Evolutionary conservation across 768 basidiomycete genomes (phyloP).

Genomic region (Podaxis sp.): DNA sequence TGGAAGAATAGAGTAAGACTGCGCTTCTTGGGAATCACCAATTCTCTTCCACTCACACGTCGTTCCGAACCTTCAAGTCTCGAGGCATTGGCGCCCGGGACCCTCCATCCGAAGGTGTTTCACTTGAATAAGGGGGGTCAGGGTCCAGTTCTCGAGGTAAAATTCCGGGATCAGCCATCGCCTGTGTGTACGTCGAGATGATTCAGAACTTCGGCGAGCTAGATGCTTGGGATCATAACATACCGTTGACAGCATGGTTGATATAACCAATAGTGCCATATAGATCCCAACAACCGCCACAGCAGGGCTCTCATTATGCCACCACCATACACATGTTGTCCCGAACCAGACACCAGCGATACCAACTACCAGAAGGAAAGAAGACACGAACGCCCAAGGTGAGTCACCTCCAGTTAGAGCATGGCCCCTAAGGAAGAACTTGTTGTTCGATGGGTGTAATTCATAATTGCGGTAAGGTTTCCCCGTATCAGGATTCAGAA

Average conservation of each 20-base stretch:
- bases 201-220: slow-evolving; percentile 3
- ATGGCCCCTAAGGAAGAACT: slow-evolving; percentile 68
- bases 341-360: slow-evolving; percentile 83
- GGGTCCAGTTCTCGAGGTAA: slow-evolving; percentile 84
- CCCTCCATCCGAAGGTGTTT: slow-evolving; percentile 59
- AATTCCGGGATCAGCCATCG: slow-evolving; percentile 82
- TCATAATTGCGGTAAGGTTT: slow-evolving; percentile 52
- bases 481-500: slow-evolving; percentile 31
- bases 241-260: slow-evolving; percentile 76
- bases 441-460: slow-evolving; percentile 67
- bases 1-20: neutral
- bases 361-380: slow-evolving; percentile 54
- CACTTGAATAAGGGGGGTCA: slow-evolving; percentile 71
- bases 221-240: slow-evolving; percentile 20
- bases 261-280: slow-evolving; percentile 57
- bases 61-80: slow-evolving; percentile 74
- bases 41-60: slow-evolving; percentile 50
- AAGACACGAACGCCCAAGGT: slow-evolving; percentile 73
- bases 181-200: slow-evolving; percentile 33
- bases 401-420: slow-evolving; percentile 84
- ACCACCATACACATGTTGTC: slow-evolving; percentile 87
- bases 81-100: slow-evolving; percentile 67
- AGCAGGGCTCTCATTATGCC: slow-evolving; percentile 71
- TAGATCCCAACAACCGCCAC: slow-evolving; percentile 51
- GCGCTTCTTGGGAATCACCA: neutral